Base-by-base conservation (phyloP, 164 flowering plant species). In the Chimonanthus praecox region DNA sequence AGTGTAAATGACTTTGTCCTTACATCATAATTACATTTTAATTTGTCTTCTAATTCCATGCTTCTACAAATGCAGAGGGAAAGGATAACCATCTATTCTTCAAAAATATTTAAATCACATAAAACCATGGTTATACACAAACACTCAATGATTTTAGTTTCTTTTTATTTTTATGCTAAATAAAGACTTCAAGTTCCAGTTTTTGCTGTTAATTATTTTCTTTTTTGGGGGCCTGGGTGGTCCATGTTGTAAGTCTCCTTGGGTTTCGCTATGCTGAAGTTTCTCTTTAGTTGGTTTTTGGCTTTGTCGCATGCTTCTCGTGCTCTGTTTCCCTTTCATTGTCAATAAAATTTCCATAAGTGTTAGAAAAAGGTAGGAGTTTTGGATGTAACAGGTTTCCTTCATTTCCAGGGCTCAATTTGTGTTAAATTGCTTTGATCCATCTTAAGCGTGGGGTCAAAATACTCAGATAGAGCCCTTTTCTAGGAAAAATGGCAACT, bases 401-500 rank as follows among this genome's bases (percentile, higher is more conserved):
- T 51, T 51, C 13, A 15, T 10, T 51, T 10, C 13, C 58, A 51
- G 13, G 58, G 13, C 58, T 51, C 3, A 51, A 4, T 10, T 51
- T 51, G 9, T 51, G 9, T 2, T 51, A 9, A 9, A 9, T 50
- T 51, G 9, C 13, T 51, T 10, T 13, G 13, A 51, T 0, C 4
- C 13, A 51, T 51, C 9, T 51, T 51, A 51, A 15, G 58, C 58
- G 33, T 51, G 58, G 13, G 13, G 13, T 51, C 13, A 15, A 15
- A 51, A 15, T 51, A 51, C 13, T 51, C 58, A 51, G 4, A 15
- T 51, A 9, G 16, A 15, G 58, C 13, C 3, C 13, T 51, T 15
- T 51, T 51, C 13, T 44, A 33, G 68, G 15, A 44, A 43, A 8
- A 21, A 86, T 88, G 91, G 87, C 83, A n/a, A 82, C 87, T 62